Evolutionary conservation across 306 rosid species (phyloP), one percentile per base, ranked within the genome.

Genomic region (Luffa acutangula): DNA sequence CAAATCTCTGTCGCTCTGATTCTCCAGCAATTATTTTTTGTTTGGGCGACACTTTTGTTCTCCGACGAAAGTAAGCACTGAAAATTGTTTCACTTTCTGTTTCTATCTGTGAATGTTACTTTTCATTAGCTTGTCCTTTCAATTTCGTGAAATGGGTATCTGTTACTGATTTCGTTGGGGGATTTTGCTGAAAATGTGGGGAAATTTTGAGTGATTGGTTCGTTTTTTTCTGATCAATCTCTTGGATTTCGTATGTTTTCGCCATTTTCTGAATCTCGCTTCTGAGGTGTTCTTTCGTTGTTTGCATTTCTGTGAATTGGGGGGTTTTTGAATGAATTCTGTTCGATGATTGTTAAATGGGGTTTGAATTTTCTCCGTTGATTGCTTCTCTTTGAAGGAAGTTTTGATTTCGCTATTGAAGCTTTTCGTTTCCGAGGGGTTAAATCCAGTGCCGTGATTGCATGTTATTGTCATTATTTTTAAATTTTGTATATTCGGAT

Each of bases 1-100:
- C 60, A 48, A 48, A 51, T 75, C 78, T 53, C 78, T 52, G 43
- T 75, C 49, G 1, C 64, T 75, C 45, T 52, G 78, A 75, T 75
- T 75, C 48, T 49, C 10, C 60, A 0, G 12, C 45, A 1, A 52
- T 36, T 17, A 13, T 39, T 8, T 41, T 74, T 15, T 25, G 8
- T 41, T 15, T 14, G 0, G 5, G 59, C 14, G 48, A 51, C 46
- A 34, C 48, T 75, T 75, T 53, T 39, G 78, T 2, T 52, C 1
- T 34, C 25, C 17, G 17, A 34, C 17, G 64, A 10, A 75, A 75
- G 78, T 52, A 17, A 75, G 78, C 17, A 51, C 31, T 75, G 0
- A 0, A 9, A 12, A 52, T 17, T n/a, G 4, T 17, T 4, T 75
- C 48, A 17, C 64, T 31, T 75, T 49, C 15, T 42, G n/a, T 69